A percentile compares a stretch with the other conserved stretches of the same genome.
Conservation (phyloP, 1,284 basidiomycete genomes). For the Schizophyllum commune region DNA sequence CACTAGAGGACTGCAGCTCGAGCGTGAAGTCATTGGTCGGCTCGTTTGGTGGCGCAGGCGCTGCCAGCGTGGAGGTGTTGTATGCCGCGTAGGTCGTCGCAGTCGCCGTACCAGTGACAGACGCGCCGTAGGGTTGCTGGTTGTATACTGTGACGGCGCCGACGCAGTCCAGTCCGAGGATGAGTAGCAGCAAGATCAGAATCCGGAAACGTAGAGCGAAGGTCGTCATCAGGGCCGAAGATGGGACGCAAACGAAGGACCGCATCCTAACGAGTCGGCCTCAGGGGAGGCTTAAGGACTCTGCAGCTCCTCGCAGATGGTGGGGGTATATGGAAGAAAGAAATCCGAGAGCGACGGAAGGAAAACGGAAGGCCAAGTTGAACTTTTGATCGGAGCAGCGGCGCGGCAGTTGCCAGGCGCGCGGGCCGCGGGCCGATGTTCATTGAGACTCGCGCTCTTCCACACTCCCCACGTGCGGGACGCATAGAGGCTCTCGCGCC, state of each 20-base stretch:
- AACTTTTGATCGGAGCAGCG: too few species aligned
- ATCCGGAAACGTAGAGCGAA: background rate
- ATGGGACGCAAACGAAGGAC: too few species aligned
- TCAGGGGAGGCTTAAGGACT: too few species aligned
- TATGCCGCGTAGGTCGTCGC: slow-evolving; percentile 36
- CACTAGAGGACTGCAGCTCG: slow-evolving; percentile 25
- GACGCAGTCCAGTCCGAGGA: background rate
- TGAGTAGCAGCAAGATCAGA: background rate
- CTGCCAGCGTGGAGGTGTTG: slow-evolving; percentile 30
- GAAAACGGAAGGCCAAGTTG: too few species aligned
- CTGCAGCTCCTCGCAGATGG: too few species aligned
- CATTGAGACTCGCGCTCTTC: background rate
- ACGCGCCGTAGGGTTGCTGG: slow-evolving; percentile 18
- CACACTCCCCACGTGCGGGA: background rate
- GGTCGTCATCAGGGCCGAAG: background rate
- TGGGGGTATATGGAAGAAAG: too few species aligned
- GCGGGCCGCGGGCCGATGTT: too few species aligned
- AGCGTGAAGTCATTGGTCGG: slow-evolving; percentile 33
- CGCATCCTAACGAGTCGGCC: too few species aligned
- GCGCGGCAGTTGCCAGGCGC: too few species aligned
- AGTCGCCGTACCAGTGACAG: slow-evolving; percentile 15
- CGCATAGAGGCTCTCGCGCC: background rate
- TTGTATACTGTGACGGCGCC: slow-evolving; percentile 23
- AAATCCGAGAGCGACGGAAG: too few species aligned
- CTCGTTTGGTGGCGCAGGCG: slow-evolving; percentile 34